A percentile compares a stretch with the other conserved stretches of the same genome.
Conservation (phyloP, 805 yeast species). For the Cyberlindnera nakhonratchasimensis region DNA sequence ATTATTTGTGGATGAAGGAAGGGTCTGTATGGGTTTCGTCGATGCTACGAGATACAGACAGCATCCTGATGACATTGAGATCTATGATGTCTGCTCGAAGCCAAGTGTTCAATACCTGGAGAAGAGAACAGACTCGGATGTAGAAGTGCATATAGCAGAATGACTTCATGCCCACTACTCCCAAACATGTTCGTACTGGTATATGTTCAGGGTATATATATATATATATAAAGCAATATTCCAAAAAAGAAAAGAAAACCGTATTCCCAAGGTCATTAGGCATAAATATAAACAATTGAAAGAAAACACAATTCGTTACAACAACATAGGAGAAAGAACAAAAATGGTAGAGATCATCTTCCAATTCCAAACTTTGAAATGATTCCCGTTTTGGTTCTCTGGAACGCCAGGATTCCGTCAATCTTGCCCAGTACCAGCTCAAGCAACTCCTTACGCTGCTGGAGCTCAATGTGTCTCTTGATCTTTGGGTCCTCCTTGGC, state of each 20-base stretch:
- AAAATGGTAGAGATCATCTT: background rate
- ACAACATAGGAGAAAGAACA: background rate
- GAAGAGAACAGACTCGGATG: background rate
- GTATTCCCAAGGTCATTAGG: too few relatives aligned
- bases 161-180: background rate
- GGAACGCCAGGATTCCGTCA: slow-evolving; percentile 49
- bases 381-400: slow-evolving; percentile 23
- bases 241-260: too few relatives aligned
- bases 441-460: slow-evolving; percentile 84
- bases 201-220: too few relatives aligned
- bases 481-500: slow-evolving; percentile 92
- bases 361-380: slow-evolving; percentile 5
- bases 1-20: slow-evolving; percentile 13
- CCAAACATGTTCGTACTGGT: background rate
- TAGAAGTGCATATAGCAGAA: background rate
- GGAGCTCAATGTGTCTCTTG: slow-evolving; percentile 86
- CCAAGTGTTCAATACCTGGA: background rate
- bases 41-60: slow-evolving; percentile 2
- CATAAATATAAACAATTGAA: background rate
- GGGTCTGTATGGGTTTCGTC: slow-evolving; percentile 8
- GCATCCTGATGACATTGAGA: background rate
- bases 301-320: background rate
- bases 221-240: too few relatives aligned
- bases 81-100: background rate
- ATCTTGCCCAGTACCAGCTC: slow-evolving; percentile 82